phyloP scores from a whole-genome alignment of 495 filamentous ascomycete species.

The Penicillium crystallinum region DNA sequence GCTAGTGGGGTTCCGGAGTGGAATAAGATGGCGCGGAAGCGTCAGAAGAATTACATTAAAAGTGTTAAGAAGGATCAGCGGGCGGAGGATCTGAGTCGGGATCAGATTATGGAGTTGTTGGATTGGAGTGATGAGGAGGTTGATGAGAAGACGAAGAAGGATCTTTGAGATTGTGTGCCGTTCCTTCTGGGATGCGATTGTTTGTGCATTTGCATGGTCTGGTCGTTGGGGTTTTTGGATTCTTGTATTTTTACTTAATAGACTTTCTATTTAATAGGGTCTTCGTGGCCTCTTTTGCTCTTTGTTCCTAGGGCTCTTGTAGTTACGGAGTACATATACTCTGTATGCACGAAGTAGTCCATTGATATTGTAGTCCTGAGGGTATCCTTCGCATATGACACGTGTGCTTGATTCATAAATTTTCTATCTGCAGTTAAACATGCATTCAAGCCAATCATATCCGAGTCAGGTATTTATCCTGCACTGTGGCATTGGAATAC shows the following conservation, averaged over 20 bases:
- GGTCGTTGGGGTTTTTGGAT: conserved; percentile 1
- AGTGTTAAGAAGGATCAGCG: conserved; percentile 38
- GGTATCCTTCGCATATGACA: neutral
- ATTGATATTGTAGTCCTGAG: too few species aligned
- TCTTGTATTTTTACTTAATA: conserved; percentile 6
- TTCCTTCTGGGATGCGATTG: neutral
- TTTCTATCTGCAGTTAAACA: neutral
- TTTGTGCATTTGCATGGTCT: conserved; percentile 10
- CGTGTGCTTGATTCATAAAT: neutral
- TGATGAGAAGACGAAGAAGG: conserved; percentile 30
- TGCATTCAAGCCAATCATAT: neutral
- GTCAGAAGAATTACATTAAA: conserved; percentile 57
- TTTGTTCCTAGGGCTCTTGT: neutral
- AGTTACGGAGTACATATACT: too few species aligned
- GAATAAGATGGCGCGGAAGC: conserved; percentile 52
- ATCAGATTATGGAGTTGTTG: conserved; percentile 63
- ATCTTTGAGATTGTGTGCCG: conserved; percentile 1
- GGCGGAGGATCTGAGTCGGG: conserved; percentile 43
- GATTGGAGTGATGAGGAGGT: conserved; percentile 48
- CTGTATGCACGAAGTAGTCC: too few species aligned
- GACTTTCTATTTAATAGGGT: neutral
- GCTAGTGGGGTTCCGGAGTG: conserved; percentile 47
- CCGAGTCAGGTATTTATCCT: neutral
- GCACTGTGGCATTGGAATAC: too few species aligned
- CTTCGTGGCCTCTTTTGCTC: neutral